These are phyloP conservation scores for Albophoma yamanashiensis DNA, from an alignment of 2,329 filamentous ascomycete genomes.

Conservation along the genomic window DNA sequence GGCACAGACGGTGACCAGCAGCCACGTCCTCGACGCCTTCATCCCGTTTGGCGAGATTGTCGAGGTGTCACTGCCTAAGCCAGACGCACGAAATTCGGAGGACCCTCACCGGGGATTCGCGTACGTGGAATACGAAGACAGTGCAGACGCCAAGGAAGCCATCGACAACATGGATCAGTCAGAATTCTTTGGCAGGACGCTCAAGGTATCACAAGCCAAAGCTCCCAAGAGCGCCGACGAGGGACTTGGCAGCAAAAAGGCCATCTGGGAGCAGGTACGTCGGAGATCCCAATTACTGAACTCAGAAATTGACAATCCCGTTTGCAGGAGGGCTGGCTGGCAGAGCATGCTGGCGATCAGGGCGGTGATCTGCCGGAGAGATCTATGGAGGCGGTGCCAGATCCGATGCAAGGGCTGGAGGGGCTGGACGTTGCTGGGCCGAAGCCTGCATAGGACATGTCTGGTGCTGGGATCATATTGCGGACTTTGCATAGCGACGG, in stretches of 20 bases:
- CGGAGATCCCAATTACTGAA: neutral
- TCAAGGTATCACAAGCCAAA: constrained; percentile 89
- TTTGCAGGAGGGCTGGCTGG: constrained; percentile 79
- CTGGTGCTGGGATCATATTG: constrained; percentile 3
- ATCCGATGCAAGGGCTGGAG: constrained; percentile 94
- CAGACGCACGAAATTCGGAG: constrained; percentile 66
- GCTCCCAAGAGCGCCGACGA: constrained; percentile 81
- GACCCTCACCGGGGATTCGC: constrained; percentile 87
- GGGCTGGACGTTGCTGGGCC: constrained; percentile 90
- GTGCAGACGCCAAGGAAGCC: constrained; percentile 80
- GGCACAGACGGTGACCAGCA: constrained; percentile 62
- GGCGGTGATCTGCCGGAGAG: constrained; percentile 36
- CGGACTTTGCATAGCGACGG: constrained; percentile 33
- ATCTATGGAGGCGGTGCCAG: constrained; percentile 43
- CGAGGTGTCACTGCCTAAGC: constrained; percentile 82
- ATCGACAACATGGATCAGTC: constrained; percentile 99
- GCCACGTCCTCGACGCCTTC: constrained; percentile 80
- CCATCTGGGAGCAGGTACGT: constrained; percentile 91
- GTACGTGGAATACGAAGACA: constrained; percentile 87
- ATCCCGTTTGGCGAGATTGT: constrained; percentile 94
- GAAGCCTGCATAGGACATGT: constrained; percentile 51
- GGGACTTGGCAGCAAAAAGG: constrained; percentile 84
- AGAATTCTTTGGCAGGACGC: constrained; percentile 82
- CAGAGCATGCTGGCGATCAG: constrained; percentile 77
- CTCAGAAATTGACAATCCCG: neutral